Evolutionary conservation across 257 asterid species (phyloP).

Genomic region (Rubia yunnanensis): DNA sequence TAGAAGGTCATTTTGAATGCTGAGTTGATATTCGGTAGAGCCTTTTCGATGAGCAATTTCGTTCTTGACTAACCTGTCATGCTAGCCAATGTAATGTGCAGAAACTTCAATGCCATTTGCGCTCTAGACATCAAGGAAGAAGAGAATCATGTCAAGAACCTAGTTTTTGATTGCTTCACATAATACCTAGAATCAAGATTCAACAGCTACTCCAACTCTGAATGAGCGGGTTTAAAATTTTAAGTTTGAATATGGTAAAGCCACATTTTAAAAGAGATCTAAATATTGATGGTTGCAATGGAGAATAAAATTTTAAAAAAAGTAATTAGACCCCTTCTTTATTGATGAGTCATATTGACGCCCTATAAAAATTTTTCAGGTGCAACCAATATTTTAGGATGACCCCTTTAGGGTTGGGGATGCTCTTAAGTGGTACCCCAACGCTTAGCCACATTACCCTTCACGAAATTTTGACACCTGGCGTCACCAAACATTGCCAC

Average conservation of each 20-base stretch:
- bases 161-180: conserved; percentile 53
- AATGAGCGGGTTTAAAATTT: conserved; percentile 44
- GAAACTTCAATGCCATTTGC: conserved; percentile 41
- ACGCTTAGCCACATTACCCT: no score
- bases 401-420: no score
- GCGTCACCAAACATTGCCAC: no score
- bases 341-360: conserved; percentile 56
- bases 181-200: conserved; percentile 50
- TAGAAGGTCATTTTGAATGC: conserved; percentile 48
- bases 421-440: no score
- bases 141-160: conserved; percentile 33
- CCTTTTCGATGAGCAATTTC: conserved; percentile 46
- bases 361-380: no score
- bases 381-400: no score
- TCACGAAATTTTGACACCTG: no score
- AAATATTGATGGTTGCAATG: no score
- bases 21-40: conserved; percentile 37
- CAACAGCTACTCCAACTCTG: conserved; percentile 28
- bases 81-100: conserved; percentile 53
- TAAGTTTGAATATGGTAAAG: no score
- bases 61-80: conserved; percentile 56
- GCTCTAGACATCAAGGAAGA: conserved; percentile 38
- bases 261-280: no score
- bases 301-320: no score
- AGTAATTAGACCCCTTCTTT: no score